Evolutionary conservation across 441 rosid genomes (phyloP).

Genomic region (Pelargonium australe): DNA sequence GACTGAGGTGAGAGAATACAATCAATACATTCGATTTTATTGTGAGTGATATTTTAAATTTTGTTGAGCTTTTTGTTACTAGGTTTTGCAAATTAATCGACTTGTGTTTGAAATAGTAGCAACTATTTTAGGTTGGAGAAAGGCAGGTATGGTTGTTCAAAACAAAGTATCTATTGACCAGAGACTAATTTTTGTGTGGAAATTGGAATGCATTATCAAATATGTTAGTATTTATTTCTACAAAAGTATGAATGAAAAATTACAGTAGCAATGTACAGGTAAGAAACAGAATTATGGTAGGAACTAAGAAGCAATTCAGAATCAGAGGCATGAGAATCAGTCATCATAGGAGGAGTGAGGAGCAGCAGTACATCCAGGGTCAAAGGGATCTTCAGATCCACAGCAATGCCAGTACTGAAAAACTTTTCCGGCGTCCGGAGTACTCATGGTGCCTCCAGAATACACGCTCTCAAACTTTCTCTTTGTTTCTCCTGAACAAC

Average conservation of each 20-base stretch:
- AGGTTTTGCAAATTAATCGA: no score
- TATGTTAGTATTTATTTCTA: neutral
- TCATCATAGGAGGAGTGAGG: slow-evolving; percentile 82
- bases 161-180: no score
- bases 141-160: no score
- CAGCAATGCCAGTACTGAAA: slow-evolving; percentile 92
- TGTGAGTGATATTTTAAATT: no score
- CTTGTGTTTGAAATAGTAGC: no score
- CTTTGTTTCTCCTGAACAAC: slow-evolving; percentile 63
- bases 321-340: slow-evolving; percentile 24
- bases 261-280: neutral
- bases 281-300: neutral
- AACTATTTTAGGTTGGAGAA: no score
- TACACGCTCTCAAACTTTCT: slow-evolving; percentile 89
- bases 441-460: slow-evolving; percentile 70
- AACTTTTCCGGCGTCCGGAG: slow-evolving; percentile 67
- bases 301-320: slow-evolving; percentile 8
- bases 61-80: no score
- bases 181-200: no score
- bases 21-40: no score
- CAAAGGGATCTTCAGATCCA: slow-evolving; percentile 84
- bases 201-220: neutral
- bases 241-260: neutral
- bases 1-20: no score
- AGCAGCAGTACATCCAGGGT: slow-evolving; percentile 81